Conservation (phyloP, 805 yeast species). For the Saccharomycopsis javanensis region DNA sequence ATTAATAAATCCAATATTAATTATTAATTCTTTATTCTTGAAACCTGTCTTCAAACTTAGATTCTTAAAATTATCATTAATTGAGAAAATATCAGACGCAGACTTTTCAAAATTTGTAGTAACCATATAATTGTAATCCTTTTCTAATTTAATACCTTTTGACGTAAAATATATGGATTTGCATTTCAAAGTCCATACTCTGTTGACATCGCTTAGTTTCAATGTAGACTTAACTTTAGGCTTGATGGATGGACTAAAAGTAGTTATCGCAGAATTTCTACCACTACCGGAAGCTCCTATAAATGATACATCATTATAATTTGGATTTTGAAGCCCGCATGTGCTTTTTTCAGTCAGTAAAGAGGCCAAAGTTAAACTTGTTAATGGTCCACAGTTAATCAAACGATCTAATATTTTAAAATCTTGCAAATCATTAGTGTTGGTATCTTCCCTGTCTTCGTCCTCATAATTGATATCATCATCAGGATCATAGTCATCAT, state of each 20-base stretch:
- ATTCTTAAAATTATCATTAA: conserved; percentile 25
- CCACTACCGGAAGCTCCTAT: conserved; percentile 63
- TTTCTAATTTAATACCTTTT: conserved; percentile 26
- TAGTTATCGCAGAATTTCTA: conserved; percentile 42
- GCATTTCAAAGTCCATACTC: conserved; percentile 58
- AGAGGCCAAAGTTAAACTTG: conserved; percentile 57
- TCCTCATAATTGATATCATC: conserved; percentile 20
- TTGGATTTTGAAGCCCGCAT: conserved; percentile 62
- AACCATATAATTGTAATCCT: conserved; percentile 48
- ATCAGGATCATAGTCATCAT: conserved; percentile 17
- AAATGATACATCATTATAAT: conserved; percentile 53
- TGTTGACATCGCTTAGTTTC: conserved; percentile 60
- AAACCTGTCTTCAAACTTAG: conserved; percentile 13
- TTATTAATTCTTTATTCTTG: conserved; percentile 10
- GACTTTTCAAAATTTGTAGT: conserved; percentile 59
- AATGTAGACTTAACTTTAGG: conserved; percentile 61
- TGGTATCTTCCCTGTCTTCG: conserved; percentile 12
- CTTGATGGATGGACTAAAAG: conserved; percentile 57
- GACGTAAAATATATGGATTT: conserved; percentile 9
- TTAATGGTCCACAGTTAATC: conserved; percentile 62
- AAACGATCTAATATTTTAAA: conserved; percentile 42
- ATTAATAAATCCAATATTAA: conserved; percentile 40
- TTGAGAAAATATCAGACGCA: conserved; percentile 60
- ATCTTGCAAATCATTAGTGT: background rate
- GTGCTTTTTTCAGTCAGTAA: conserved; percentile 43